phyloP scores from a whole-genome alignment of 176 grass and related monocot species.

The Musa acuminata region DNA sequence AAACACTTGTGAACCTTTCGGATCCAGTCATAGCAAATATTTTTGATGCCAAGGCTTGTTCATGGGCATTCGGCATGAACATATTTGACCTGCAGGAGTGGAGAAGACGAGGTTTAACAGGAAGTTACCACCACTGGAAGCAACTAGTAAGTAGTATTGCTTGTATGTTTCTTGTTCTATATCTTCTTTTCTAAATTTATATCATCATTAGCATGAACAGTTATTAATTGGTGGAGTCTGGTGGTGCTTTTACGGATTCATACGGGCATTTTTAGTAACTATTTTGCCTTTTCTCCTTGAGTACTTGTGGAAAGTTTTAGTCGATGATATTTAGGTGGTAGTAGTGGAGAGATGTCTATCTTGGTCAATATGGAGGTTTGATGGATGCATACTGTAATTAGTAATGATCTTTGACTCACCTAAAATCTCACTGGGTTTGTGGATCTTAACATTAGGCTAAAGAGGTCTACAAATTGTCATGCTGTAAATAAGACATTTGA shows the following conservation, averaged over 20 bases:
- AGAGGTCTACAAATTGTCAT: neutral
- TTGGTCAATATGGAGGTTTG: neutral
- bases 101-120: slow-evolving; percentile 42
- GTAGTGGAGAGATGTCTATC: neutral
- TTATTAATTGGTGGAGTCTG: neutral
- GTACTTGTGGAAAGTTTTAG: neutral
- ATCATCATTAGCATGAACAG: neutral
- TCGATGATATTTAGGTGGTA: neutral
- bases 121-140: slow-evolving; percentile 56
- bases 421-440: neutral
- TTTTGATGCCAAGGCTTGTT: slow-evolving; percentile 59
- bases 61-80: slow-evolving; percentile 74
- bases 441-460: neutral
- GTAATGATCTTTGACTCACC: neutral
- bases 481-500: neutral
- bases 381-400: neutral
- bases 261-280: neutral
- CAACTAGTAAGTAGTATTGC: slow-evolving; percentile 36
- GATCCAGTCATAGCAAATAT: slow-evolving; percentile 30
- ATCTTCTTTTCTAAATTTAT: neutral
- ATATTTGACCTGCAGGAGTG: slow-evolving; percentile 75
- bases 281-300: neutral
- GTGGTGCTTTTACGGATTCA: neutral
- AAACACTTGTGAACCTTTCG: slow-evolving; percentile 55
- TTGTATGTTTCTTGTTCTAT: neutral